Base-by-base conservation (phyloP, 75 land plant species). In the Azolla pinnata region DNA sequence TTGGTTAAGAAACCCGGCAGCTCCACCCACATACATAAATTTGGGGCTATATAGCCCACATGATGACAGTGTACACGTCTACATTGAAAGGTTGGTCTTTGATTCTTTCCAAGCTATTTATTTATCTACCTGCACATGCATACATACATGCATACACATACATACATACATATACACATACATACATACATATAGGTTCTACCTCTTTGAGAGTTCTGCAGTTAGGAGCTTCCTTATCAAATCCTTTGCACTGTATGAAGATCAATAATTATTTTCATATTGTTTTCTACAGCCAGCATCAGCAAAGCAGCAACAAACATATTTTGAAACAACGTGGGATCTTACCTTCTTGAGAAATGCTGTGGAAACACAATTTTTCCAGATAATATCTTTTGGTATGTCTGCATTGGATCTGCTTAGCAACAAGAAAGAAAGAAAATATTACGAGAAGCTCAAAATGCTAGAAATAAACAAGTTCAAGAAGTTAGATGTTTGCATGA, bases 181-280 rank as follows among this genome's bases (percentile, higher is more conserved):
- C 29, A 24, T 18, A 4, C 7, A 2, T 26, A 44, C 1, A 23
- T 2, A 23, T 8, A 12, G 31, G 4, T 55, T 55, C 21, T 24
- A 75, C 77, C 77, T 29, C 40, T 75, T 69, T 20, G 75, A 56
- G 26, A 75, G 66, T 27, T 75, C 77, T 8, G 77, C 68, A 27
- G 66, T 65, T 30, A 75, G 29, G 7, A 75, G 77, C 62, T 54
- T 75, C 10, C 29, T 70, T 18, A 75, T 35, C 17, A 75, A 49
- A 35, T 75, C 77, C 38, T 64, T 69, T 54, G 77, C 75, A 70
- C 77, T 75, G 68, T 23, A 30, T 31, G 12, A 57, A 18, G 17
- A 19, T 7, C 18, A 29, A 2, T 12, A 57, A 1, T 8, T 33
- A 57, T 9, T 17, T 8, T 25, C 25, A 55, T 55, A 8, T 55